phyloP scores from a whole-genome alignment of 352 stramenopile genomes.

The Phytopythium mirpurense region DNA sequence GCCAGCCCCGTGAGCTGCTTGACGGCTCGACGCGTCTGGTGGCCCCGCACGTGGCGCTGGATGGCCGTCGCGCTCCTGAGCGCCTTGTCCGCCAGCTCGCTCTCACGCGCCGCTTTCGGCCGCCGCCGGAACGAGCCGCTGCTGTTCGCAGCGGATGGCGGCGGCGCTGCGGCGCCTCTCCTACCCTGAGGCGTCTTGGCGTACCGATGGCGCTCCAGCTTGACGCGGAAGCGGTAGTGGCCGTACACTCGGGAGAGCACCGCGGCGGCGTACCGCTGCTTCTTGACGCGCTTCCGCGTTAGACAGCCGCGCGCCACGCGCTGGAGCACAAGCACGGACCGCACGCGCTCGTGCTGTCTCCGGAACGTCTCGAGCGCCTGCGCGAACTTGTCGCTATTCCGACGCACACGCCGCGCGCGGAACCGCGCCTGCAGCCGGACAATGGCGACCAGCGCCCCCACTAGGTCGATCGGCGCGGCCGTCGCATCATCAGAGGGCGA shows the following conservation, averaged over 20 bases:
- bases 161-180: not conserved
- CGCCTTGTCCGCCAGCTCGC: slow-evolving; percentile 1
- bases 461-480: slow-evolving; percentile 11
- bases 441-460: slow-evolving; percentile 18
- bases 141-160: not conserved
- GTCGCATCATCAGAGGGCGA: not conserved
- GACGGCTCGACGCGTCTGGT: slow-evolving; percentile 18
- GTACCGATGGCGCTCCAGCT: slow-evolving; percentile 1
- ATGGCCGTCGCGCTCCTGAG: slow-evolving; percentile 26
- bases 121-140: slow-evolving; percentile 4
- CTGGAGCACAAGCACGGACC: slow-evolving; percentile 23
- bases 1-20: slow-evolving; percentile 11
- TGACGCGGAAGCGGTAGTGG: slow-evolving; percentile 13
- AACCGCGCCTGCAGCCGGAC: slow-evolving; percentile 31
- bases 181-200: slow-evolving; percentile 1
- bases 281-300: slow-evolving; percentile 5
- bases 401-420: slow-evolving; percentile 20
- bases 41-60: slow-evolving; percentile 34
- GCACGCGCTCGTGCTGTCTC: slow-evolving; percentile 21
- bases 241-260: slow-evolving; percentile 13
- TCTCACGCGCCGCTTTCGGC: not conserved
- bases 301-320: slow-evolving; percentile 11
- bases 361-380: slow-evolving; percentile 25
- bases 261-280: slow-evolving; percentile 4
- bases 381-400: slow-evolving; percentile 20